Conservation (phyloP, 192 early-diverging fungal species). For the Endogone sp. region DNA sequence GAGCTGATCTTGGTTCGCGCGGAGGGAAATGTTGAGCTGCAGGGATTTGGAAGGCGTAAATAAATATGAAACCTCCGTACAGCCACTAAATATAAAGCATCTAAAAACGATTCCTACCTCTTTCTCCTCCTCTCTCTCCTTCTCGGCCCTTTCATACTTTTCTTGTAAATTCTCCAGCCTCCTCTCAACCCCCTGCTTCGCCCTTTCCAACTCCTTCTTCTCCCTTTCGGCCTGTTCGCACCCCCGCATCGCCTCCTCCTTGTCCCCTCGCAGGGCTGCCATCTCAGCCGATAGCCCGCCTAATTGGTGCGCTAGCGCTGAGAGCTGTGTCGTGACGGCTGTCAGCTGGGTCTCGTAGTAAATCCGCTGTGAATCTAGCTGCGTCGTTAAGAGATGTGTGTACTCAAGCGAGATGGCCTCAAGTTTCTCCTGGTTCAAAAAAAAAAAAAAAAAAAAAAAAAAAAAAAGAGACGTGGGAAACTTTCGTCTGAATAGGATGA, state of each 20-base stretch:
- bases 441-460: too few relatives aligned
- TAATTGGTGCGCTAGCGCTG: conserved; percentile 31
- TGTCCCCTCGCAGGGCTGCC: conserved; percentile 7
- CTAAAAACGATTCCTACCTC: too few relatives aligned
- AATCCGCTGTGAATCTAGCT: conserved; percentile 82
- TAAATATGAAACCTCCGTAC: background rate
- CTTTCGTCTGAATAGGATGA: background rate
- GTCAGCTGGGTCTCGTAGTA: conserved; percentile 77
- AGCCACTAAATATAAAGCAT: conserved; percentile 15
- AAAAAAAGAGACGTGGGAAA: too few relatives aligned
- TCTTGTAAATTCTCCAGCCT: conserved; percentile 57
- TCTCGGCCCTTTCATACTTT: conserved; percentile 46
- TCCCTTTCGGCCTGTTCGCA: conserved; percentile 18
- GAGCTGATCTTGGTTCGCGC: conserved; percentile 62
- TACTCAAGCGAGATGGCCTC: conserved; percentile 80
- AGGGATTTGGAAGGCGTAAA: background rate
- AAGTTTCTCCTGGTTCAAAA: conserved; percentile 58
- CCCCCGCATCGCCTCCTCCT: conserved; percentile 6
- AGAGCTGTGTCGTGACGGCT: conserved; percentile 45
- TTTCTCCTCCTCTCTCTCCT: conserved; percentile 71
- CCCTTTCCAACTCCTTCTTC: conserved; percentile 27
- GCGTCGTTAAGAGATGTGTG: conserved; percentile 73
- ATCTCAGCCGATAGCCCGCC: conserved; percentile 6
- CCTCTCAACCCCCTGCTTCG: conserved; percentile 49
- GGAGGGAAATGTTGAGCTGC: conserved; percentile 39